These are phyloP conservation scores for Penicillium antarcticum DNA, from an alignment of 495 filamentous ascomycete species.

Conservation along the genomic window DNA sequence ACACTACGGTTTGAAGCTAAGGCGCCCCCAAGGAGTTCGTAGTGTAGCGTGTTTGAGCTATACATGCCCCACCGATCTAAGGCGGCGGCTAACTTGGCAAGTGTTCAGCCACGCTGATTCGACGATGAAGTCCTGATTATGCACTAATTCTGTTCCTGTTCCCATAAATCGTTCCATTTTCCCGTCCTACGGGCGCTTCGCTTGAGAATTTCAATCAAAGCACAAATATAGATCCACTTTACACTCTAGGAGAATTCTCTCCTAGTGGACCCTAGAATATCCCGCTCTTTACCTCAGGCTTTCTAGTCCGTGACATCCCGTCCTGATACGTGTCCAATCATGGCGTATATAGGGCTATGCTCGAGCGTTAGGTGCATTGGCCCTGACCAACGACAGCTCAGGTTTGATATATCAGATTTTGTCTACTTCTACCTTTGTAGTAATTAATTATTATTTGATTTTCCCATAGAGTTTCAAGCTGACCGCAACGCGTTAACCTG, in stretches of 20 bases:
- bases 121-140: background rate
- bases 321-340: background rate
- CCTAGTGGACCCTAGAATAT: background rate
- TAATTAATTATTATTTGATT: background rate
- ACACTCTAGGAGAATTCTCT: background rate
- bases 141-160: background rate
- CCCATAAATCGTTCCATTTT: background rate
- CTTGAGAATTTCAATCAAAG: background rate
- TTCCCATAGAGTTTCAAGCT: background rate
- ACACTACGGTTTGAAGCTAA: slow-evolving; percentile 13
- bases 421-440: too few relatives aligned
- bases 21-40: slow-evolving; percentile 16
- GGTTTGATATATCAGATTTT: slow-evolving; percentile 33
- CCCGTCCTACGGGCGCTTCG: background rate
- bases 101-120: background rate
- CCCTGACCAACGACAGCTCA: slow-evolving; percentile 30
- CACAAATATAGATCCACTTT: too few relatives aligned
- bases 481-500: slow-evolving; percentile 10
- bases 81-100: slow-evolving; percentile 22
- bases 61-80: slow-evolving; percentile 15
- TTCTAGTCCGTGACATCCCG: background rate
- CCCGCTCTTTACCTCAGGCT: background rate
- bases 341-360: background rate
- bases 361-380: slow-evolving; percentile 24
- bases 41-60: slow-evolving; percentile 30